Base-by-base conservation (phyloP, 2,329 filamentous ascomycete genomes). In the Ophidiomyces ophidiicola region DNA sequence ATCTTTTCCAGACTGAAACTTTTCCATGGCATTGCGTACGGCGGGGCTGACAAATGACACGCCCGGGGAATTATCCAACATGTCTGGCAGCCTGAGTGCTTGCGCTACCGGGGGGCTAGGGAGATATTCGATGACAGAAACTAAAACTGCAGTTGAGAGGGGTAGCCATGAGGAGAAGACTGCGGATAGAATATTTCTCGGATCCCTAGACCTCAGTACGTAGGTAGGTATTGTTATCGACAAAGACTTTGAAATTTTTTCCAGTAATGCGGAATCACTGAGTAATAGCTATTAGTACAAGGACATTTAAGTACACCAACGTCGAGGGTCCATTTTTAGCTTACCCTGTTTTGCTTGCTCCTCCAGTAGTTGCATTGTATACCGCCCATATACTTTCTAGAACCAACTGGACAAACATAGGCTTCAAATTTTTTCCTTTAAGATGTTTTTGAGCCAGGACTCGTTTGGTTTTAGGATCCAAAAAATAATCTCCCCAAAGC, bases 381-480 rank as follows among this genome's bases (percentile, higher is more conserved):
- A 90, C 83, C 18, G 87, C 86, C 90, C 90, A 98, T 40, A 98
- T 80, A 44, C 86, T 88, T 50, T 96, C 90, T 39, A 98, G 70
- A 5, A 98, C 90, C 35, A 98, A 69, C 58, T 96, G 90, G 10
- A 96, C 90, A 59, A 98, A 98, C 74, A 98, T 85, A 6, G 90
- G 90, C 62, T 96, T 98, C 45, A 98, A 65, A 43, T 80, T 76
- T 32, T 90, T 74, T 3, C 90, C 90, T 57, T 93, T 96, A 36
- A 98, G 68, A 65, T 98, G 90, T 61, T 94, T 96, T 19, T 79
- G 75, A 1, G 80, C 82, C 4, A 98, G 68, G 0, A 98, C 80
- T 54, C 93, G 84, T 60, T 94, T 98, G 1, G 87, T 93, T 62
- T 96, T 98, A 5, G 90, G 86, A 54, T 98, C 90, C 31, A 98